Conservation (phyloP, 108 stramenopile genomes). For the Aurantiochytrium sp. region DNA sequence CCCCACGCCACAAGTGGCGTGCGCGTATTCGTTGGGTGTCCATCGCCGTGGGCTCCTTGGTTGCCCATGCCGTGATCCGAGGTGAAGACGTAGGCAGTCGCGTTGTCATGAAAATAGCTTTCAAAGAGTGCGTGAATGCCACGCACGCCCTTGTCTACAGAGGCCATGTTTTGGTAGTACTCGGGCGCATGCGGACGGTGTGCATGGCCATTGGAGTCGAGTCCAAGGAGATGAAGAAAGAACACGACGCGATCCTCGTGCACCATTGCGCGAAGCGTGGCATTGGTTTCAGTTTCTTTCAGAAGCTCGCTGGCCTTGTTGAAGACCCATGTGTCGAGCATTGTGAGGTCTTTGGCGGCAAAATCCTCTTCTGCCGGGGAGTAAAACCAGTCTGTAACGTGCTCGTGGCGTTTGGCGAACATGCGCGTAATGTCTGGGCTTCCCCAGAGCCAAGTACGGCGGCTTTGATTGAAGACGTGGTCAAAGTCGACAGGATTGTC, state of each 20-base stretch:
- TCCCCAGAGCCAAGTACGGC: constrained; percentile 7
- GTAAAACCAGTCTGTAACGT: neutral
- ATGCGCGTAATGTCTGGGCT: constrained; percentile 10
- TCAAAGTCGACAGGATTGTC: constrained; percentile 3
- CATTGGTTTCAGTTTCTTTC: neutral
- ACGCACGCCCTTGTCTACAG: neutral
- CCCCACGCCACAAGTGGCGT: constrained; percentile 7
- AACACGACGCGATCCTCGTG: neutral
- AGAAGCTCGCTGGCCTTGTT: neutral
- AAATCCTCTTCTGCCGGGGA: neutral
- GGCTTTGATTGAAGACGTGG: constrained; percentile 10
- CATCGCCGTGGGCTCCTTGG: neutral
- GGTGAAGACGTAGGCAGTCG: neutral
- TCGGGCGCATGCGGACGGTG: constrained; percentile 6
- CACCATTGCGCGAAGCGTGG: neutral
- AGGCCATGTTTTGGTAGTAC: constrained; percentile 6
- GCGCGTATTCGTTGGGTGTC: neutral
- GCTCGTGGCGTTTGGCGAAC: constrained; percentile 5
- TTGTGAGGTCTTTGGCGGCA: neutral
- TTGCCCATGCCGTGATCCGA: constrained; percentile 8
- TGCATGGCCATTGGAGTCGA: constrained; percentile 7
- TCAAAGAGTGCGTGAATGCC: neutral
- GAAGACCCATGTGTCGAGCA: constrained; percentile 18
- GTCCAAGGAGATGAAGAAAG: neutral
- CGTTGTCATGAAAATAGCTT: neutral